phyloP scores from a whole-genome alignment of 2,329 filamentous ascomycete species.

The Aspergillus sp. region DNA sequence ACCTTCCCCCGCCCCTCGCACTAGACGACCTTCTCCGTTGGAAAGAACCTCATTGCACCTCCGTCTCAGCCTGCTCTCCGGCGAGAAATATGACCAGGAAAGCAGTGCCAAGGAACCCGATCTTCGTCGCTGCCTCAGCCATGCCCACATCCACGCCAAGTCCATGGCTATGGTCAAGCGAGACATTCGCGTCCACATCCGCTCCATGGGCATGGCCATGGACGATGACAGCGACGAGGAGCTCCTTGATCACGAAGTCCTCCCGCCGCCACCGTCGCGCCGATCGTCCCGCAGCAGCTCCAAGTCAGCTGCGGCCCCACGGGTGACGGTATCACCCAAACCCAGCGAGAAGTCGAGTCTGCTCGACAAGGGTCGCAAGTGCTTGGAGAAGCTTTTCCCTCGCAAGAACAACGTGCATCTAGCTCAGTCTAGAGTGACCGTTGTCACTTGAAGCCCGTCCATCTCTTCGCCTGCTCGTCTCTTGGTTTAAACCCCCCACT shows the following conservation, averaged over 20 bases:
- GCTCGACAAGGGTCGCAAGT: constrained; percentile 8
- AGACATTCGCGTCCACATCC: constrained; percentile 9
- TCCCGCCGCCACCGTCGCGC: neutral
- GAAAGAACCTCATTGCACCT: constrained; percentile 5
- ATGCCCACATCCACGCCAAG: constrained; percentile 6
- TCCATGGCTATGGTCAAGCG: constrained; percentile 9
- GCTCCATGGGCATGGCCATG: constrained; percentile 7
- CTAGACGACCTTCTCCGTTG: constrained; percentile 1
- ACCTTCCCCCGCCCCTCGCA: neutral
- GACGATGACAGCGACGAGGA: constrained; percentile 7
- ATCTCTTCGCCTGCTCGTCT: neutral
- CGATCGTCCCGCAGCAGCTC: neutral
- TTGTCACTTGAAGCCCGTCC: neutral
- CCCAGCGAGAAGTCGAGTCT: constrained; percentile 4
- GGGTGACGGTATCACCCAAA: neutral
- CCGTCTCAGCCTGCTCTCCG: constrained; percentile 6
- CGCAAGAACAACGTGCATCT: constrained; percentile 1
- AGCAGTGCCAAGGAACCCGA: constrained; percentile 5
- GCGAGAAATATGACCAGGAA: constrained; percentile 9
- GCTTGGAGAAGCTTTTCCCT: constrained; percentile 9
- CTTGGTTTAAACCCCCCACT: neutral
- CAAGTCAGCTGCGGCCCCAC: constrained; percentile 2
- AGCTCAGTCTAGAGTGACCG: constrained; percentile 3
- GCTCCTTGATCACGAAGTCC: neutral
- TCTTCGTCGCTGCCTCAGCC: constrained; percentile 8